Evolutionary conservation across 495 filamentous ascomycete species (phyloP), one percentile per base, ranked within the genome.

Genomic region (Aspergillus bertholletiae): DNA sequence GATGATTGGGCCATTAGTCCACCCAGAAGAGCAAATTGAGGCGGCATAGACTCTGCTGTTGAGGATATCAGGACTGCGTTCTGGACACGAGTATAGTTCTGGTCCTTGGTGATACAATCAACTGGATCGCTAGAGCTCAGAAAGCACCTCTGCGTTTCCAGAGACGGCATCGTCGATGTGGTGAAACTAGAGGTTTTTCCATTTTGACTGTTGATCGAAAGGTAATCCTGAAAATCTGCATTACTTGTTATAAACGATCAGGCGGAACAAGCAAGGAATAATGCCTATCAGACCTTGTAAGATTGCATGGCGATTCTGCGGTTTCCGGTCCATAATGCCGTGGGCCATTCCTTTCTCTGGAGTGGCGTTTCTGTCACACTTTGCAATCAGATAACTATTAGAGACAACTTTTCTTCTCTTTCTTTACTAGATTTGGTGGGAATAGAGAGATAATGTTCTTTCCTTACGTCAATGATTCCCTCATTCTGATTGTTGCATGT

Each of bases 21-120:
- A 4, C 62, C 62, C 27, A 65, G 17, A 9, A 65, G 57, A 15
- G 56, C 59, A 47, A 58, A 65, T 22, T 65, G 62, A 15, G 62
- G 55, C 1, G 62, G 59, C 59, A 65, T 48, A 9, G 39, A 52
- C 17, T 62, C 56, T 1, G 55, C 32, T 5, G 48, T 35, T 28
- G 62, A 54, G 2, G 62, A 62, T 0, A 65, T n/a, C 8, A 65
- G 23, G 0, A 62, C 57, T 0, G 59, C 53, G 43, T 65, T 41
- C 17, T 62, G 47, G 13, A 60, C 18, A 68, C 55, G 55, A 78
- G 54, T 40, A 43, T 46, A 4, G 9, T 11, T 18, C 13, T 5
- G 30, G 2, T 34, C 30, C 13, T 34, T 5, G 30, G 30, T 34
- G 13, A 34, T 2, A 13, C 24, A n/a, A 1, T 30, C 49, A 20